Evolutionary conservation across 345 rosid genomes (phyloP), one percentile per base, ranked within the genome.

Genomic region (Gossypium raimondii): DNA sequence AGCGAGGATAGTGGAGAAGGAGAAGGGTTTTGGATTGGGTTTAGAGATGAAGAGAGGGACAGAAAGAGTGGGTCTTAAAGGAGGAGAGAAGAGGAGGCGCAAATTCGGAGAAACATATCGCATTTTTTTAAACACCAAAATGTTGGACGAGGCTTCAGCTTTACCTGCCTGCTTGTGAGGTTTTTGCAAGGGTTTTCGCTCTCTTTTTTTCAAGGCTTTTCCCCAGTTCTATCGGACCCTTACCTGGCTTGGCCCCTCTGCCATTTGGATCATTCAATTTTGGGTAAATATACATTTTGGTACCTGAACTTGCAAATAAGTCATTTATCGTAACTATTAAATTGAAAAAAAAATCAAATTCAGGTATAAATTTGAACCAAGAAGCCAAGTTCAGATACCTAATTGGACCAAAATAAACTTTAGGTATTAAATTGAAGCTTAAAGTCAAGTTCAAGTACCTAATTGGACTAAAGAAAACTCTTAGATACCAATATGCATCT

Each of bases 71-170:
- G 80, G 88, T 18, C 67, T 84, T 57, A 75, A 5, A 34, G 41
- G 80, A 50, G 84, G 85, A 41, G 73, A 83, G 72, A 83, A 84
- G 75, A 88, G 83, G 76, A 81, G 76, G 82, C 89, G 80, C 55
- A 86, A 82, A 55, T 76, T 81, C 38, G 86, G 79, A 2, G 83
- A 69, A 14, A 82, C 24, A 72, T 60, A 87, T 13, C 79, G 83
- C 92, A 87, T 87, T 86, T 65, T 51, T 62, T 24, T 56, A 7
- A 56, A 56, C 27, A 56, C 25, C 20, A 53, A 53, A 53, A 20
- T 53, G 57, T 70, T 51, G 45, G 44, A 2, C 27, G 44, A 69
- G 44, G 60, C 44, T 41, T 66, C 60, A 20, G 16, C 11, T 53
- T 17, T 53, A 2, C 18, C 16, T 51, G 4, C 4, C 56, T 51